These are phyloP conservation scores for Paramecium tetraurelia DNA, from an alignment of 73 alveolate genomes.

Conservation along the genomic window DNA sequence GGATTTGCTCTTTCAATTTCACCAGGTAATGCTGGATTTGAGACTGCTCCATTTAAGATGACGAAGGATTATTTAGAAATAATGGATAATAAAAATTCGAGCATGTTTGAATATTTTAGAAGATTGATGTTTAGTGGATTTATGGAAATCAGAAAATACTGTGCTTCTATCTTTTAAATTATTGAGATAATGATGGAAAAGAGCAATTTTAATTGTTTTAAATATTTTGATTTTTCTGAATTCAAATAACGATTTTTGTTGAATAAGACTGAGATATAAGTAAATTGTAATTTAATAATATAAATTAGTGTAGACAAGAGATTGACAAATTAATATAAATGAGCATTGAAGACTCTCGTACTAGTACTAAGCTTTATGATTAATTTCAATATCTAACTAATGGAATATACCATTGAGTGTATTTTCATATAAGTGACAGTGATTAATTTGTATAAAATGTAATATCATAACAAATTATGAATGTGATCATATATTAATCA, in stretches of 20 bases:
- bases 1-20: slow-evolving; percentile 93
- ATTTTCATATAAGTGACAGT: neutral
- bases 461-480: neutral
- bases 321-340: slow-evolving; percentile 50
- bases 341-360: slow-evolving; percentile 42
- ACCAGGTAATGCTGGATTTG: slow-evolving; percentile 98
- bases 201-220: slow-evolving; percentile 52
- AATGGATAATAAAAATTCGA: slow-evolving; percentile 58
- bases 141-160: slow-evolving; percentile 39
- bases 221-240: slow-evolving; percentile 11
- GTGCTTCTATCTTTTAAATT: slow-evolving; percentile 37
- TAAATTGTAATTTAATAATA: neutral
- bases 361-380: slow-evolving; percentile 54
- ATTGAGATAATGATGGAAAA: slow-evolving; percentile 57
- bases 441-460: neutral
- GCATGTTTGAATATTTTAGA: slow-evolving; percentile 49
- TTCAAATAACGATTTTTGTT: slow-evolving; percentile 50
- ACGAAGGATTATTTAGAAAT: slow-evolving; percentile 67
- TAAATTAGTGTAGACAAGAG: neutral
- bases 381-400: slow-evolving; percentile 43
- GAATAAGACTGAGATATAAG: neutral
- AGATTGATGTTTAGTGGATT: slow-evolving; percentile 47
- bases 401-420: slow-evolving; percentile 52
- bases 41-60: slow-evolving; percentile 97
- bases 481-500: neutral